These are phyloP conservation scores for Cystobasidium onofrii DNA, from an alignment of 768 basidiomycete genomes.

Conservation along the genomic window DNA sequence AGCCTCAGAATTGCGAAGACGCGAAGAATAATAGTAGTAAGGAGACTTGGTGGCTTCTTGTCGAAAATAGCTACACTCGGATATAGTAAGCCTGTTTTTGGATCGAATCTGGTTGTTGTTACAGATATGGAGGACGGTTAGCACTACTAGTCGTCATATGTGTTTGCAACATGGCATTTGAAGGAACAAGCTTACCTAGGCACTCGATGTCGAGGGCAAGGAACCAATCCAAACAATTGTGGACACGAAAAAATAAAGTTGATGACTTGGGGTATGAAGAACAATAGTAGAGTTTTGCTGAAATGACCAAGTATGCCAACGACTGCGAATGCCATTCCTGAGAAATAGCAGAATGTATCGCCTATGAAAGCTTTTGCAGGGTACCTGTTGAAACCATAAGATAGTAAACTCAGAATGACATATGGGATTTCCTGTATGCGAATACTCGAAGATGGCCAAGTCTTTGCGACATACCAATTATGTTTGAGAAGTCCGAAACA, in stretches of 20 bases:
- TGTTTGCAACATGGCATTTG: too few relatives aligned
- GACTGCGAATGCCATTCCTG: conserved; percentile 97
- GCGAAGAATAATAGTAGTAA: conserved; percentile 55
- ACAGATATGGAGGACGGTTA: too few relatives aligned
- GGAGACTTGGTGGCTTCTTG: conserved; percentile 16
- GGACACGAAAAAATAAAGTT: conserved; percentile 92
- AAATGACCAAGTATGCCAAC: conserved; percentile 96
- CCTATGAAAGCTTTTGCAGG: conserved; percentile 91
- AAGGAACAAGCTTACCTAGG: conserved; percentile 60
- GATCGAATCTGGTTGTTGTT: conserved; percentile 59
- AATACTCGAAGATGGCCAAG: neutral
- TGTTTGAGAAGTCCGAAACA: conserved; percentile 85
- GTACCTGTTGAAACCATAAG: conserved; percentile 71
- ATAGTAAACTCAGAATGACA: too few relatives aligned
- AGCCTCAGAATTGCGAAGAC: conserved; percentile 59
- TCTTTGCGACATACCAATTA: conserved; percentile 65
- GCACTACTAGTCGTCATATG: too few relatives aligned
- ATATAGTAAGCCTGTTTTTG: conserved; percentile 63
- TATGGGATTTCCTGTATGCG: too few relatives aligned
- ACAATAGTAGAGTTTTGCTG: conserved; percentile 87
- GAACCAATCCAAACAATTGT: conserved; percentile 85
- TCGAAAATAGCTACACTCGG: conserved; percentile 46
- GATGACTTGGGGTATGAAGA: conserved; percentile 97
- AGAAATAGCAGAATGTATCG: conserved; percentile 93
- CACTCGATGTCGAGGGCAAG: conserved; percentile 87